A percentile compares a stretch with the other conserved stretches of the same genome.
Conservation (phyloP, 306 rosid species). For the Rubus idaeus region DNA sequence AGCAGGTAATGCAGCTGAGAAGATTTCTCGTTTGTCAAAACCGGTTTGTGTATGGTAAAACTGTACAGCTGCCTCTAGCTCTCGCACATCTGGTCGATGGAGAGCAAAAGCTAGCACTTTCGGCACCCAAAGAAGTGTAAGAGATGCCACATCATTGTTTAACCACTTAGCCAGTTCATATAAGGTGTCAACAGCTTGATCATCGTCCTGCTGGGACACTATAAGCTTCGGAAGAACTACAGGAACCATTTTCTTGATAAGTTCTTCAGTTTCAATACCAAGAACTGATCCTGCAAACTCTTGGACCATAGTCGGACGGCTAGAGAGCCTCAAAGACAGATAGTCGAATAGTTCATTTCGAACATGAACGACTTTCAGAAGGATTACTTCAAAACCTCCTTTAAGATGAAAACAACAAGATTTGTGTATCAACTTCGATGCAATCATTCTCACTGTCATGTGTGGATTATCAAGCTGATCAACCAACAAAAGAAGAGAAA, state of each 20-base stretch:
- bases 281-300: constrained; percentile 91
- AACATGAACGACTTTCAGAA: constrained; percentile 69
- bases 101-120: constrained; percentile 95
- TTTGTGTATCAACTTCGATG: constrained; percentile 77
- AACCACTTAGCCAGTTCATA: constrained; percentile 70
- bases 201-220: constrained; percentile 65
- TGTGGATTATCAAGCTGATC: constrained; percentile 81
- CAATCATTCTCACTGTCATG: constrained; percentile 69
- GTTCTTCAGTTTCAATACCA: constrained; percentile 71
- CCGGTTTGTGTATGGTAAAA: constrained; percentile 74
- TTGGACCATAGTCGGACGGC: constrained; percentile 65
- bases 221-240: constrained; percentile 92
- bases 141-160: constrained; percentile 62
- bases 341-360: constrained; percentile 72
- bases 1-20: constrained; percentile 79
- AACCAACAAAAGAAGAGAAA: constrained; percentile 73
- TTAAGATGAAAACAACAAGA: constrained; percentile 67
- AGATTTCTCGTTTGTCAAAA: constrained; percentile 76
- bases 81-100: constrained; percentile 62
- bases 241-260: constrained; percentile 80
- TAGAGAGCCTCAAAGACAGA: constrained; percentile 63
- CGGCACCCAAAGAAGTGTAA: constrained; percentile 76
- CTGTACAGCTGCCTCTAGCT: constrained; percentile 64
- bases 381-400: constrained; percentile 64
- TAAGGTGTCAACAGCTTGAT: constrained; percentile 69